These are phyloP conservation scores for Durotheca rogersii DNA, from an alignment of 495 filamentous ascomycete species.

Conservation along the genomic window DNA sequence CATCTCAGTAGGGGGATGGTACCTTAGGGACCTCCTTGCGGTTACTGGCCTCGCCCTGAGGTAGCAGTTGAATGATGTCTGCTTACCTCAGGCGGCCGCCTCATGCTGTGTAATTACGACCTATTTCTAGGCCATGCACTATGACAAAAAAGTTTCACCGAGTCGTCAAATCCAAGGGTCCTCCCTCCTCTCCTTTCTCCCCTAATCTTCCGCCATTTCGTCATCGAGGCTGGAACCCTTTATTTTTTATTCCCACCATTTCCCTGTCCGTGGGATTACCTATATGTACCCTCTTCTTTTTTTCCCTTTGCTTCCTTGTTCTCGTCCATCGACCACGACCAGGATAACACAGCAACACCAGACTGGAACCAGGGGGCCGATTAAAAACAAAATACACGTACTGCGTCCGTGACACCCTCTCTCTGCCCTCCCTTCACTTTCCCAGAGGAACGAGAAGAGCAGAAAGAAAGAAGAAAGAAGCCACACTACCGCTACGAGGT, in stretches of 20 bases:
- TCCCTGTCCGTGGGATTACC: no score
- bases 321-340: slow-evolving; percentile 7
- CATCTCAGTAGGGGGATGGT: no score
- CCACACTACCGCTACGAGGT: slow-evolving; percentile 1
- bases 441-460: no score
- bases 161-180: slow-evolving; percentile 26
- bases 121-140: slow-evolving; percentile 1
- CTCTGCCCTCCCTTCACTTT: no score
- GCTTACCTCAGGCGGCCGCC: slow-evolving; percentile 15
- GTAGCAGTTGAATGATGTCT: not conserved
- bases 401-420: not conserved
- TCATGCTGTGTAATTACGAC: slow-evolving; percentile 7
- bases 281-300: no score
- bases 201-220: slow-evolving; percentile 27
- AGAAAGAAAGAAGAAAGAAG: no score
- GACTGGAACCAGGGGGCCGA: slow-evolving; percentile 1
- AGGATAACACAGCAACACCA: slow-evolving; percentile 3
- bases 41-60: no score
- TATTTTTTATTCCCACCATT: slow-evolving; percentile 18
- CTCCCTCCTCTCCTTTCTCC: slow-evolving; percentile 9
- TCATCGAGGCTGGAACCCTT: slow-evolving; percentile 29
- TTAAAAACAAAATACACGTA: not conserved
- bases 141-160: slow-evolving; percentile 25
- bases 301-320: no score
- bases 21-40: no score